Percentiles rank a stretch among this genome's conserved stretches.
phyloP scores from a whole-genome alignment of 2,329 filamentous ascomycete genomes.

The Fusarium sp. region DNA sequence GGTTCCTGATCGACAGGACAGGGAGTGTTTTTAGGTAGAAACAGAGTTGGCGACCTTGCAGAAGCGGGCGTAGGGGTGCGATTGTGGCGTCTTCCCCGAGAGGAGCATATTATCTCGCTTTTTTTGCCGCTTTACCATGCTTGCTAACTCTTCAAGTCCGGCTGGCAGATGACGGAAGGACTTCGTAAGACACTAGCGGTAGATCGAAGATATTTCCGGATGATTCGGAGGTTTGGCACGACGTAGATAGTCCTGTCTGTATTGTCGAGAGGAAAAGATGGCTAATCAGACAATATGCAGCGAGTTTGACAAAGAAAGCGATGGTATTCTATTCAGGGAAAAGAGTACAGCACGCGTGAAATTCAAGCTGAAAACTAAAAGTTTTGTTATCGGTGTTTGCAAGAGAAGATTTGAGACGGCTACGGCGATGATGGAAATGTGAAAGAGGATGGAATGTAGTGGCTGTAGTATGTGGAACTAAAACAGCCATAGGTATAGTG shows the following conservation, averaged over 20 bases:
- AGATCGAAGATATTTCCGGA: too few species aligned
- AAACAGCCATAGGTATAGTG: constrained; percentile 7
- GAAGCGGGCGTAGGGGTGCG: constrained; percentile 23
- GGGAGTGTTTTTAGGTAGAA: neutral
- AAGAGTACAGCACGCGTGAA: neutral
- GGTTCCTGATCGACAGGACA: constrained; percentile 14
- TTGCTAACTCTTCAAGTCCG: constrained; percentile 1
- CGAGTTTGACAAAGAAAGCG: neutral
- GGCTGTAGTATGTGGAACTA: constrained; percentile 11
- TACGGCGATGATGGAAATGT: constrained; percentile 8
- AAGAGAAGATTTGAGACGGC: constrained; percentile 3
- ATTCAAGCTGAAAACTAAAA: neutral
- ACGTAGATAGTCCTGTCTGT: neutral
- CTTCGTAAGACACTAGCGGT: neutral
- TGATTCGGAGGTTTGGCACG: neutral
- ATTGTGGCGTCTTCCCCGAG: constrained; percentile 2
- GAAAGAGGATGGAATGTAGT: constrained; percentile 34
- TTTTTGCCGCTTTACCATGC: neutral
- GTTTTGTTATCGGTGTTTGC: constrained; percentile 9
- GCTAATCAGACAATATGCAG: neutral
- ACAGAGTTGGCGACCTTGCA: constrained; percentile 20
- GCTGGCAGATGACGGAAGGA: neutral
- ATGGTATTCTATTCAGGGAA: neutral
- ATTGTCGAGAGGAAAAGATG: neutral
- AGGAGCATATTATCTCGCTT: constrained; percentile 4